These are phyloP conservation scores for Phaeotremella fagi DNA, from an alignment of 768 basidiomycete species.

Conservation along the genomic window DNA sequence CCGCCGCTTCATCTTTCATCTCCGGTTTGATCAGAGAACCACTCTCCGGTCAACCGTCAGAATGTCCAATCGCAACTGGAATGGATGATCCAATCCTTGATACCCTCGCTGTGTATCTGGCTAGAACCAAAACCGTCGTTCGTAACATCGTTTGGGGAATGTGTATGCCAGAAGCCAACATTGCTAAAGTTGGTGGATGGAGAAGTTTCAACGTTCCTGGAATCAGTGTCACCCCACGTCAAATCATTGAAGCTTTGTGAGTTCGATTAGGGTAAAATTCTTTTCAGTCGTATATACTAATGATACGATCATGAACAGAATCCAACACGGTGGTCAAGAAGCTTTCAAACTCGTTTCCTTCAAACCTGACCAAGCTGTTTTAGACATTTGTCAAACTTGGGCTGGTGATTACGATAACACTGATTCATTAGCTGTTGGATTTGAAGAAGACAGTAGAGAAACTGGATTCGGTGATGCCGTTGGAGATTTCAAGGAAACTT, in stretches of 20 bases:
- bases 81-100: slow-evolving; percentile 49
- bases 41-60: slow-evolving; percentile 36
- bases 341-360: slow-evolving; percentile 52
- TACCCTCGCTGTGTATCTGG: slow-evolving; percentile 55
- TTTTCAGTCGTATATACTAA: not conserved
- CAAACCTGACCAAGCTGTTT: slow-evolving; percentile 38
- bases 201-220: slow-evolving; percentile 61
- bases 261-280: no score
- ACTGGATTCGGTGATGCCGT: slow-evolving; percentile 45
- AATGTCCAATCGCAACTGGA: slow-evolving; percentile 41
- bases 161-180: slow-evolving; percentile 52
- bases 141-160: slow-evolving; percentile 56
- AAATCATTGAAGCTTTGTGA: slow-evolving; percentile 57
- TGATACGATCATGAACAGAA: slow-evolving; percentile 7
- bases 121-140: slow-evolving; percentile 55
- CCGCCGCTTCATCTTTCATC: slow-evolving; percentile 49
- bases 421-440: slow-evolving; percentile 34
- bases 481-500: slow-evolving; percentile 42
- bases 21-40: slow-evolving; percentile 49
- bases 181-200: slow-evolving; percentile 45
- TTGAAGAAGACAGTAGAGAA: slow-evolving; percentile 41
- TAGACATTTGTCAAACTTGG: slow-evolving; percentile 46
- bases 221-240: slow-evolving; percentile 57
- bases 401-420: slow-evolving; percentile 43
- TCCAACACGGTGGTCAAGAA: slow-evolving; percentile 54